A percentile compares a stretch with the other conserved stretches of the same genome.
phyloP scores from a whole-genome alignment of 176 grass and related monocot genomes.

The Carex kokanica region DNA sequence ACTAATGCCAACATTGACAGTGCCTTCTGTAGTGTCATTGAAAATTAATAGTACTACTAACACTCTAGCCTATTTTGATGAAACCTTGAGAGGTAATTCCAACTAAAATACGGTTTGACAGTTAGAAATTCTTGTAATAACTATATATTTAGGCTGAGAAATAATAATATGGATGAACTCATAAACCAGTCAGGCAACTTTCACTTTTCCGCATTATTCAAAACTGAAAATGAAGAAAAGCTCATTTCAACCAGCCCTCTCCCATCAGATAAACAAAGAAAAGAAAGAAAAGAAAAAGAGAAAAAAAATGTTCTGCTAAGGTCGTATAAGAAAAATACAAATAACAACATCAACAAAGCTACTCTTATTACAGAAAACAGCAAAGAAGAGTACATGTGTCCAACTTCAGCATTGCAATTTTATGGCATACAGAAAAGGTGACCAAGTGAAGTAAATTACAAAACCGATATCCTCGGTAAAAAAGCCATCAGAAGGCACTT shows the following conservation, averaged over 20 bases:
- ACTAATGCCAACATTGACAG: background rate
- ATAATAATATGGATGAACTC: background rate
- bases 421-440: too few relatives aligned
- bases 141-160: background rate
- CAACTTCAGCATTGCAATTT: background rate
- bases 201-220: background rate
- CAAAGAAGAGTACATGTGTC: background rate
- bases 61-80: background rate
- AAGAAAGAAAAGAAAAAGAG: background rate
- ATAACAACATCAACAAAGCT: background rate
- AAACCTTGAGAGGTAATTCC: background rate
- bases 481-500: background rate
- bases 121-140: background rate
- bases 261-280: background rate
- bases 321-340: background rate
- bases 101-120: background rate
- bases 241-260: background rate
- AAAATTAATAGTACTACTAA: background rate
- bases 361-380: background rate
- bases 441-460: background rate
- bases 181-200: background rate
- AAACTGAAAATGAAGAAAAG: background rate
- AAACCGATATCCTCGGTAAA: background rate
- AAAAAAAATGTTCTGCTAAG: too few relatives aligned
- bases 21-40: background rate